These are phyloP conservation scores for Dactylonectria estremocensis DNA, from an alignment of 2,329 filamentous ascomycete species.

Conservation along the genomic window DNA sequence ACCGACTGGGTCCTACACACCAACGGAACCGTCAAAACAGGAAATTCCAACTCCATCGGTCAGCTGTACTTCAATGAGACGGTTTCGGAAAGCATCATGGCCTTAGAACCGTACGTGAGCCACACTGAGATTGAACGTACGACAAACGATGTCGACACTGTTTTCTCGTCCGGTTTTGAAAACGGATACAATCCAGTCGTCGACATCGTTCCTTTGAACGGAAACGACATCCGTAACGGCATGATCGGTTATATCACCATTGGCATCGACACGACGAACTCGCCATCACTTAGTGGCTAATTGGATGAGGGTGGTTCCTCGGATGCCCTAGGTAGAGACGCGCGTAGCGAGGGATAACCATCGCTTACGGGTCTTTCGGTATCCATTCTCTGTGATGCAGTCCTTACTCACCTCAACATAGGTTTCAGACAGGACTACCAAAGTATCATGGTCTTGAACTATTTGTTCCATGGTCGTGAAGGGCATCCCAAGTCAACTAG, in stretches of 20 bases:
- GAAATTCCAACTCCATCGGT: conserved; percentile 22
- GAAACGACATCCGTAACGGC: conserved; percentile 13
- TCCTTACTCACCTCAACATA: too few relatives aligned
- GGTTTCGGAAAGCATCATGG: conserved; percentile 11
- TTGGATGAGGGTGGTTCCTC: too few relatives aligned
- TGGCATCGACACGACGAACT: neutral
- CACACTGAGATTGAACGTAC: conserved; percentile 28
- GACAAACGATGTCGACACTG: conserved; percentile 12
- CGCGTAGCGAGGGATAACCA: too few relatives aligned
- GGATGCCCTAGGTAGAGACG: too few relatives aligned
- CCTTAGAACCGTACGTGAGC: conserved; percentile 14
- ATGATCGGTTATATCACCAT: conserved; percentile 27
- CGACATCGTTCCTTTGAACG: conserved; percentile 16
- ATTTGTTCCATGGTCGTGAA: too few relatives aligned
- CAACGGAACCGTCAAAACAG: conserved; percentile 21
- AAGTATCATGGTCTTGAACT: too few relatives aligned
- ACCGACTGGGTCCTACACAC: conserved; percentile 21
- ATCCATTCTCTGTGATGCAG: too few relatives aligned
- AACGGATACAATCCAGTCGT: conserved; percentile 2
- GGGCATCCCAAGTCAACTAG: too few relatives aligned
- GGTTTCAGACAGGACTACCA: too few relatives aligned
- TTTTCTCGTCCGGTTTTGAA: conserved; percentile 6
- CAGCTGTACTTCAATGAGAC: conserved; percentile 24
- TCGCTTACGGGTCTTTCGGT: too few relatives aligned
- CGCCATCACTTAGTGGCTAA: too few relatives aligned